Conservation (phyloP, 2,329 filamentous ascomycete species). For the Fusarium subglutinans region DNA sequence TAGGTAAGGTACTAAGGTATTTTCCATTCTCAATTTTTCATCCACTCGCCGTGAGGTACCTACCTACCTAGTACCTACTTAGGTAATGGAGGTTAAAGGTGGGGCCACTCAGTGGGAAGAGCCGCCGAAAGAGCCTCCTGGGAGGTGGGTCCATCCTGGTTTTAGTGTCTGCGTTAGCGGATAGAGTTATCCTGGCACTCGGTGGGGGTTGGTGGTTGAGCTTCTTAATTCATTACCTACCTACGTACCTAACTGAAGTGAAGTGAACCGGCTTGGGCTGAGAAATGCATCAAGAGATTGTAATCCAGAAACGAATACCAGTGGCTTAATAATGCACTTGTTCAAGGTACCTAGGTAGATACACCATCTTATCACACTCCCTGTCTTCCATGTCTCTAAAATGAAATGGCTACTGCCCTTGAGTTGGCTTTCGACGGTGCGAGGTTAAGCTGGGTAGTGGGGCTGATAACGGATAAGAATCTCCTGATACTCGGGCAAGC, state of each 20-base stretch:
- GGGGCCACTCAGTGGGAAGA: not conserved
- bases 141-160: not conserved
- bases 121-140: constrained; percentile 6
- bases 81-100: not conserved
- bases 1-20: not conserved
- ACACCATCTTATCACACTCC: not conserved
- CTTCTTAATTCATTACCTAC: not conserved
- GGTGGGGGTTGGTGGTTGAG: not conserved
- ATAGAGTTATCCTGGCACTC: not conserved
- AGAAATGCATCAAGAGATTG: not conserved
- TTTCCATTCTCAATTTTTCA: not conserved
- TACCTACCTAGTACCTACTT: too few relatives aligned
- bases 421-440: not conserved
- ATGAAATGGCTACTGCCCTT: not conserved
- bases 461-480: not conserved
- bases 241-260: not conserved
- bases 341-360: not conserved
- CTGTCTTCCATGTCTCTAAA: not conserved
- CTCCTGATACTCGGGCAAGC: not conserved
- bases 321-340: not conserved
- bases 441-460: constrained; percentile 11
- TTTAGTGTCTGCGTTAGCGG: not conserved
- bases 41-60: constrained; percentile 15
- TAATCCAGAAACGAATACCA: not conserved
- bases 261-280: not conserved